phyloP scores from a whole-genome alignment of 441 rosid species.

The Euphorbia corollata region DNA sequence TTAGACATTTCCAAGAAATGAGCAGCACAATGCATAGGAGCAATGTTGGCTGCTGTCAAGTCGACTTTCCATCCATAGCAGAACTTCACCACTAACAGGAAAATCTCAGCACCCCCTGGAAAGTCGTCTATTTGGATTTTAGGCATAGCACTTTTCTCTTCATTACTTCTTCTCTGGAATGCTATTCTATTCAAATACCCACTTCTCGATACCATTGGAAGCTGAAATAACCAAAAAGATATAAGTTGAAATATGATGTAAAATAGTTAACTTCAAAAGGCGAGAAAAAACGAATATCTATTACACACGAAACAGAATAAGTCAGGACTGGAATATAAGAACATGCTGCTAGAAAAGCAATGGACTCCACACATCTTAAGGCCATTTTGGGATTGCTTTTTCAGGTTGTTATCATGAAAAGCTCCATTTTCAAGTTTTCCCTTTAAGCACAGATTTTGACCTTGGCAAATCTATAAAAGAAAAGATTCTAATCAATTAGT shows the following conservation, averaged over 20 bases:
- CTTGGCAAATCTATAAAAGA: too few relatives aligned
- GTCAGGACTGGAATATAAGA: background rate
- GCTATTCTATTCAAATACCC: constrained; percentile 44
- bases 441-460: too few relatives aligned
- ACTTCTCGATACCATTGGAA: constrained; percentile 51
- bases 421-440: too few relatives aligned
- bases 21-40: constrained; percentile 40
- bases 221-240: constrained; percentile 26
- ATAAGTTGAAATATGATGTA: background rate
- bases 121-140: constrained; percentile 29
- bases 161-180: constrained; percentile 24
- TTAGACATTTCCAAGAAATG: constrained; percentile 52
- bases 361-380: too few relatives aligned
- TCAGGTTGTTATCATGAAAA: too few relatives aligned
- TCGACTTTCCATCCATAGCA: constrained; percentile 52
- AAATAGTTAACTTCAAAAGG: background rate
- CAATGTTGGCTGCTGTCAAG: constrained; percentile 38
- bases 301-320: too few relatives aligned
- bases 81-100: constrained; percentile 38
- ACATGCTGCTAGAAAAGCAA: too few relatives aligned
- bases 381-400: too few relatives aligned
- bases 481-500: too few relatives aligned
- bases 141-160: constrained; percentile 11
- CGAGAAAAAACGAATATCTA: background rate
- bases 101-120: constrained; percentile 45